phyloP scores from a whole-genome alignment of 441 rosid species.

The Jatropha podagrica region DNA sequence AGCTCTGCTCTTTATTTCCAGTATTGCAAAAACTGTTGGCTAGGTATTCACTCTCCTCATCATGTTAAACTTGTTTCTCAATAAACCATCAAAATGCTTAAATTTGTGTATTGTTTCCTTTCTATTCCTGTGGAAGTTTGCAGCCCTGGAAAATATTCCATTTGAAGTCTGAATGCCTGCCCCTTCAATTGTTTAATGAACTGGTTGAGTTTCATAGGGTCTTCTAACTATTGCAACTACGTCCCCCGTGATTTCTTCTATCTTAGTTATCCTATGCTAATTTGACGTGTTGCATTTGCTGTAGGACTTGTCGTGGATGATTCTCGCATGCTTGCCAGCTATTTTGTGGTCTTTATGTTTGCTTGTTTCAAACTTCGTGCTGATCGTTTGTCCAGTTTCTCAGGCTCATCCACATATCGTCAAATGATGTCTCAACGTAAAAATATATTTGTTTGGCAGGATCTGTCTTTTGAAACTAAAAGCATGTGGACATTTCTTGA shows the following conservation, averaged over 20 bases:
- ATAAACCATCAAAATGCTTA: neutral
- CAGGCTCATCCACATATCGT: constrained; percentile 65
- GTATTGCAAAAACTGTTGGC: constrained; percentile 87
- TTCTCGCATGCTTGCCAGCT: constrained; percentile 79
- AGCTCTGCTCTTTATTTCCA: constrained; percentile 58
- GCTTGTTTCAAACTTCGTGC: constrained; percentile 91
- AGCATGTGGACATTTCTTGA: constrained; percentile 96
- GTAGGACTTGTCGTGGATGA: constrained; percentile 90
- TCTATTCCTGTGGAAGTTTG: no score
- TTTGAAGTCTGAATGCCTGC: no score
- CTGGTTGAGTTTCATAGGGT: neutral
- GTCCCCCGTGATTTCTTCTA: neutral
- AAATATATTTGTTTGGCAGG: constrained; percentile 63
- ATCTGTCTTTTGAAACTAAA: constrained; percentile 85
- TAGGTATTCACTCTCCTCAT: constrained; percentile 53
- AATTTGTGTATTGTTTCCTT: neutral
- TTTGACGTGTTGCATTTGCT: constrained; percentile 1
- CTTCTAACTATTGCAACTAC: neutral
- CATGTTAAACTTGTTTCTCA: neutral
- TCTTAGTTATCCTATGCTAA: constrained; percentile 7
- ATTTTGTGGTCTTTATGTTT: constrained; percentile 72
- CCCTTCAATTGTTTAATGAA: neutral
- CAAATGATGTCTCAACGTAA: constrained; percentile 76
- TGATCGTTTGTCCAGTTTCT: constrained; percentile 66
- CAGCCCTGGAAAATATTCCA: no score